Percentiles rank a stretch among this genome's conserved stretches.
These are phyloP conservation scores for Noccaea caerulescens DNA, from an alignment of 345 rosid species.

Conservation along the genomic window DNA sequence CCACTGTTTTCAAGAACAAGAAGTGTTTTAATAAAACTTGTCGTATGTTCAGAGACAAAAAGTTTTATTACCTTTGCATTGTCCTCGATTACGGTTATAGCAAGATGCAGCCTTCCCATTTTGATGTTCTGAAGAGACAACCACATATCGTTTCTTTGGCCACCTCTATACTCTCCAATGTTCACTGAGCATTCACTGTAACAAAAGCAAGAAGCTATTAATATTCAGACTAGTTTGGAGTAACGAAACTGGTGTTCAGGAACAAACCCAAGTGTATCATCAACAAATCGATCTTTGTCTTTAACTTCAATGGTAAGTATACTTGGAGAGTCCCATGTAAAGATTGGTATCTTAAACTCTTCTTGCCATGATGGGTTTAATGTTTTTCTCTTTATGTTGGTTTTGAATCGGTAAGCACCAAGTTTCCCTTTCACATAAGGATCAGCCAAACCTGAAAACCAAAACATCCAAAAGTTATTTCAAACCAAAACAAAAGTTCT, in stretches of 20 bases:
- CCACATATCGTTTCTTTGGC: conserved; percentile 88
- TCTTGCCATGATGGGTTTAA: conserved; percentile 88
- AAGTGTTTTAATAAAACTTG: neutral
- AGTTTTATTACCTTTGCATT: conserved; percentile 50
- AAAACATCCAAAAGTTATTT: conserved; percentile 11
- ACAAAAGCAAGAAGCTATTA: conserved; percentile 14
- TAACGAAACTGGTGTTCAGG: conserved; percentile 16
- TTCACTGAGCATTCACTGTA: conserved; percentile 66
- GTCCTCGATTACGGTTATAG: conserved; percentile 67
- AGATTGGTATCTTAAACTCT: conserved; percentile 79
- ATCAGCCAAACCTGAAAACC: conserved; percentile 82
- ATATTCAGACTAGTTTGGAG: conserved; percentile 9
- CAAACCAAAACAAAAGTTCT: neutral
- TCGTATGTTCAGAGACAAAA: neutral
- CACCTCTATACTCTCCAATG: conserved; percentile 62
- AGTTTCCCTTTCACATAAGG: conserved; percentile 92
- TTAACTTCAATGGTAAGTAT: conserved; percentile 71
- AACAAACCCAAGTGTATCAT: conserved; percentile 85
- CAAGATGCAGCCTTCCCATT: conserved; percentile 83
- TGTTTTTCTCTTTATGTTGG: conserved; percentile 71
- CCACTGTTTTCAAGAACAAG: conserved; percentile 46
- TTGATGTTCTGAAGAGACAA: conserved; percentile 77
- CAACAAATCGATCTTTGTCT: conserved; percentile 83
- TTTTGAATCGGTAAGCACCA: conserved; percentile 78
- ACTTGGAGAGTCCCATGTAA: conserved; percentile 75